Conservation (phyloP, 73 alveolate genomes). For the Diophrys appendiculata region DNA sequence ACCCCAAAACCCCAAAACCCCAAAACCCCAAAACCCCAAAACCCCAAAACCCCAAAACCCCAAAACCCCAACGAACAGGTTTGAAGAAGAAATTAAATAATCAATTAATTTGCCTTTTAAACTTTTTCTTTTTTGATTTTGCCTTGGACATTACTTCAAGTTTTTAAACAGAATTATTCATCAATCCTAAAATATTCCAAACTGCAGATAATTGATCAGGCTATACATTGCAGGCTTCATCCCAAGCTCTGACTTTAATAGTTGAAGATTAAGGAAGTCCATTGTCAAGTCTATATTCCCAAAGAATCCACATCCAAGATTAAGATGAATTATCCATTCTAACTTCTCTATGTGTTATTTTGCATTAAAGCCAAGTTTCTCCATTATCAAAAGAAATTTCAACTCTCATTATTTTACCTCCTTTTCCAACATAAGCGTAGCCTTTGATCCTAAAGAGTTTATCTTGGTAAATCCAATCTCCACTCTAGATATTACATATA, state of each 20-base stretch:
- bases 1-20: too few species aligned
- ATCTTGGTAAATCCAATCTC: constrained; percentile 21
- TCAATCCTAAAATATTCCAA: constrained; percentile 66
- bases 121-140: background rate
- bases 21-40: too few species aligned
- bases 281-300: constrained; percentile 40
- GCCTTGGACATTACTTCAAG: constrained; percentile 6
- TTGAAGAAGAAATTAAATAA: too few species aligned
- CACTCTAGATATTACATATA: constrained; percentile 26
- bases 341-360: constrained; percentile 22
- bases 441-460: constrained; percentile 27
- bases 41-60: too few species aligned
- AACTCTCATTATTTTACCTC: constrained; percentile 59
- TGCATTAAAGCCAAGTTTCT: constrained; percentile 58
- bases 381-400: constrained; percentile 75
- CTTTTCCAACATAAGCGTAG: constrained; percentile 46
- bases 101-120: too few species aligned
- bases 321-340: constrained; percentile 11
- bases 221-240: constrained; percentile 50
- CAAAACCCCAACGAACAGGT: too few species aligned
- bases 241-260: constrained; percentile 54
- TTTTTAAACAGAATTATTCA: constrained; percentile 62
- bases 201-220: constrained; percentile 24
- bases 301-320: constrained; percentile 44
- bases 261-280: constrained; percentile 10